Base-by-base conservation (phyloP, 1,139 yeast species). In the Saccharomycopsis crataegensis region DNA sequence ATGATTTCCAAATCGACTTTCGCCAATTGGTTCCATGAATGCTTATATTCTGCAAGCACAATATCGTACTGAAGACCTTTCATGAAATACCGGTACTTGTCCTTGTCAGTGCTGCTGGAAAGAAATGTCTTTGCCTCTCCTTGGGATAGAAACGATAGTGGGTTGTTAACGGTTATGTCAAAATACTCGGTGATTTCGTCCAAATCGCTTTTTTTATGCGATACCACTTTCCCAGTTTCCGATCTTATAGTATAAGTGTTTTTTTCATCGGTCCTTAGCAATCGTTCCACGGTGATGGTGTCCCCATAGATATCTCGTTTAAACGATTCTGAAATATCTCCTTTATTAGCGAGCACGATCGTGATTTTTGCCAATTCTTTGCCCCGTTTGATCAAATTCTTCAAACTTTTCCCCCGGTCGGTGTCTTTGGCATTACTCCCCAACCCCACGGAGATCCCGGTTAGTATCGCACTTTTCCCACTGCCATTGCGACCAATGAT, bases 371-470 rank as follows among this genome's bases (percentile, higher is more conserved):
- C 83, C 31, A 79, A 76, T 40, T 76, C 70, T 56, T 79, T 78
- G 3, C 96, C 98, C 61, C 88, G 90, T 64, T 82, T 83, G 54
- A 93, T 87, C 57, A 91, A 72, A 52, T 79, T 82, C 60, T 79
- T 83, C 47, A 88, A 72, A 8, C 83, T 78, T 8, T 80, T 73
- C 5, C 96, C 98, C 66, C 99, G 78, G 62, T 86, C 86, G 0
- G 98, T 93, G 54, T 83, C 90, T 12, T 83, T 75, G 0, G 98
- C 97, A 62, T 84, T 86, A 1, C 96, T 96, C n/a, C 99, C 99
- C 9, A 93, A 71, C 6, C 96, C 95, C 9, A 90, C 85, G 2
- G 94, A 82, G 6, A 94, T 82, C 1, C 96, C 98, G 0, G 98
- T 91, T 58, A 94, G 71, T 36, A 94, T 78, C 1, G 99, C 96